Conservation (phyloP, 2,329 filamentous ascomycete species). For the Teratosphaeria nubilosa region DNA sequence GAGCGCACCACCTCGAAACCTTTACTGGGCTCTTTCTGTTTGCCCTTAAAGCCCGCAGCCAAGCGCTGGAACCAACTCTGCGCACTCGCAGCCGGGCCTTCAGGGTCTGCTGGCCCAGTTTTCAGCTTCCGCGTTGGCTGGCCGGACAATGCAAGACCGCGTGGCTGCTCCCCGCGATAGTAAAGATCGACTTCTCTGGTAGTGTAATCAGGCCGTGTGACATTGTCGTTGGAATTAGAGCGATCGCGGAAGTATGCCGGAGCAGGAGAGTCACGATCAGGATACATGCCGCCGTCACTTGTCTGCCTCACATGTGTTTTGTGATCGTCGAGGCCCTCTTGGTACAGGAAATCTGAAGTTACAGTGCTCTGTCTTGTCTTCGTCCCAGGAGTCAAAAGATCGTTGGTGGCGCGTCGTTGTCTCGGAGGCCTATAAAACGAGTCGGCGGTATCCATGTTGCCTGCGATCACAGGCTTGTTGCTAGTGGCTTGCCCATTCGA, state of each 20-base stretch:
- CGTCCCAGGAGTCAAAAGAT: slow-evolving; percentile 34
- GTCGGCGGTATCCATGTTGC: not conserved
- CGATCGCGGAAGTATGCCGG: slow-evolving; percentile 45
- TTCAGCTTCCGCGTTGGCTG: slow-evolving; percentile 74
- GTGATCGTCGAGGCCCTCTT: slow-evolving; percentile 30
- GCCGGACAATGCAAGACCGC: slow-evolving; percentile 71
- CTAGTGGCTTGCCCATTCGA: not conserved
- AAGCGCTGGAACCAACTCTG: slow-evolving; percentile 78
- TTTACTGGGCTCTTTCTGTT: slow-evolving; percentile 79
- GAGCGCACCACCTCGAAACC: slow-evolving; percentile 95
- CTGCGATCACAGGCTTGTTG: not conserved
- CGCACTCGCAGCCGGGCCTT: slow-evolving; percentile 78
- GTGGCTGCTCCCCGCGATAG: slow-evolving; percentile 47
- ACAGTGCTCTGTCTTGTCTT: slow-evolving; percentile 39
- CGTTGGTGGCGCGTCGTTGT: slow-evolving; percentile 55
- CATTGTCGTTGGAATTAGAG: slow-evolving; percentile 44
- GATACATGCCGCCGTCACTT: slow-evolving; percentile 16
- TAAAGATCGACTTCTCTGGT: slow-evolving; percentile 96
- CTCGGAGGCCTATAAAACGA: slow-evolving; percentile 85
- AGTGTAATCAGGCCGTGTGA: slow-evolving; percentile 65
- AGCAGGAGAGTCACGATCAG: slow-evolving; percentile 28
- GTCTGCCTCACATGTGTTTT: slow-evolving; percentile 20
- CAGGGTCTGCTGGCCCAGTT: slow-evolving; percentile 90
- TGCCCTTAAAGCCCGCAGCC: slow-evolving; percentile 45
- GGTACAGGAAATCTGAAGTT: slow-evolving; percentile 29